These are phyloP conservation scores for Vaccinium myrtillus DNA, from an alignment of 148 eudicot genomes.

Conservation along the genomic window DNA sequence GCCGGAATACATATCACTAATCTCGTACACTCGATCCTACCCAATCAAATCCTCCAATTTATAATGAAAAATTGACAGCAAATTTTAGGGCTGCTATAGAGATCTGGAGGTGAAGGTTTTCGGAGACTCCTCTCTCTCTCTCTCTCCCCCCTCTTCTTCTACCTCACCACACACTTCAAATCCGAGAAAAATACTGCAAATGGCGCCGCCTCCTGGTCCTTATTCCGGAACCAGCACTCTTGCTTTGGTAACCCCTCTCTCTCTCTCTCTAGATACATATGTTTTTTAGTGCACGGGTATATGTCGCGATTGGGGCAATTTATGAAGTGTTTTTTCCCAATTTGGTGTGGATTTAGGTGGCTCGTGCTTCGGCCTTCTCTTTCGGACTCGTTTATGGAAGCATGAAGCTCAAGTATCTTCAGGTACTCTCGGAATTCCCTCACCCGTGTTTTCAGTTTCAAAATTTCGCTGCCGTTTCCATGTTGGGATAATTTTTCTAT, in stretches of 20 bases:
- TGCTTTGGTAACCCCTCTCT: conserved; percentile 46
- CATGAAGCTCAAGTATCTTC: conserved; percentile 25
- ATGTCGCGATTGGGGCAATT: conserved; percentile 1
- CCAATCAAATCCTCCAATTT: no score
- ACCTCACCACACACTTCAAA: background rate
- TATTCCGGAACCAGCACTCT: conserved; percentile 73
- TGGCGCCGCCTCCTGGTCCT: conserved; percentile 75
- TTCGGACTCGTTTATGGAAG: conserved; percentile 19
- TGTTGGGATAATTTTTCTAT: background rate
- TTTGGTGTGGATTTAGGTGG: conserved; percentile 8
- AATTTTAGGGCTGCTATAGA: background rate
- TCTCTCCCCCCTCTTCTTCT: background rate
- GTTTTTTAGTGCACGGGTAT: background rate
- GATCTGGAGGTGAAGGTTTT: background rate
- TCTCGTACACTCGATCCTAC: no score
- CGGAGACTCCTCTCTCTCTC: background rate
- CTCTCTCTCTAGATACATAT: background rate
- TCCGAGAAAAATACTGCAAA: conserved; percentile 3
- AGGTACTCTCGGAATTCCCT: conserved; percentile 4
- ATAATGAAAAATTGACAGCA: background rate
- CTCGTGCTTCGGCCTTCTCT: conserved; percentile 24
- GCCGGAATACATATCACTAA: no score
- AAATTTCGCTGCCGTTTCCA: background rate
- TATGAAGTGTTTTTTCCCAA: background rate
- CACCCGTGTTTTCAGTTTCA: background rate